These are phyloP conservation scores for Torulaspora delbrueckii DNA, from an alignment of 805 yeast genomes.

Conservation along the genomic window DNA sequence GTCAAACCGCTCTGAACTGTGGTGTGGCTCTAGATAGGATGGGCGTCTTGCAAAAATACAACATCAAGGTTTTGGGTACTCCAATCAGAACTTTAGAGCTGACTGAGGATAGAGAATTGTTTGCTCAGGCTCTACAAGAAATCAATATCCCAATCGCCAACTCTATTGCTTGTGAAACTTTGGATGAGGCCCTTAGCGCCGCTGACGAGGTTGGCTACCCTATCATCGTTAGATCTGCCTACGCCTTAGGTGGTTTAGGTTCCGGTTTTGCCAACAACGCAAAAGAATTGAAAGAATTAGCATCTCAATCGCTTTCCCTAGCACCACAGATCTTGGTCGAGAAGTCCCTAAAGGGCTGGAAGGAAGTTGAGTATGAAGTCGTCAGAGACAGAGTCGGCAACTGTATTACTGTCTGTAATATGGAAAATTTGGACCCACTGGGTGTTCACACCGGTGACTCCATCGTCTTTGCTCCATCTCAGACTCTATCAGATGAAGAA, in stretches of 20 bases:
- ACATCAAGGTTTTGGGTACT: slow-evolving; percentile 93
- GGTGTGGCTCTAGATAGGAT: slow-evolving; percentile 92
- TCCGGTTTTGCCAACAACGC: slow-evolving; percentile 91
- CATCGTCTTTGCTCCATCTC: slow-evolving; percentile 97
- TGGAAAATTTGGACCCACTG: slow-evolving; percentile 98
- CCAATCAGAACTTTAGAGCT: slow-evolving; percentile 95
- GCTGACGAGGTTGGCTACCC: slow-evolving; percentile 89
- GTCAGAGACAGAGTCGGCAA: slow-evolving; percentile 94
- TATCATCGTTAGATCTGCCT: slow-evolving; percentile 94
- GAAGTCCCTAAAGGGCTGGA: slow-evolving; percentile 97
- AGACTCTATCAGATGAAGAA: slow-evolving; percentile 93
- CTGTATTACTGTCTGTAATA: slow-evolving; percentile 97
- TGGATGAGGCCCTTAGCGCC: slow-evolving; percentile 90
- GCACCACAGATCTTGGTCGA: slow-evolving; percentile 96
- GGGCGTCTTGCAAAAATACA: slow-evolving; percentile 88
- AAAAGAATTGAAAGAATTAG: slow-evolving; percentile 76
- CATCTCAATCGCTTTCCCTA: slow-evolving; percentile 81
- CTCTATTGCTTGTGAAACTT: slow-evolving; percentile 89
- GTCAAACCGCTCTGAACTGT: slow-evolving; percentile 95
- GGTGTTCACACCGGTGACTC: slow-evolving; percentile 99
- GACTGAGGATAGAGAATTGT: slow-evolving; percentile 95
- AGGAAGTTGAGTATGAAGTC: slow-evolving; percentile 97
- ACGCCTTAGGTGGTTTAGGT: slow-evolving; percentile 95
- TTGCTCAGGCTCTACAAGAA: slow-evolving; percentile 91
- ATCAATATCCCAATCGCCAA: slow-evolving; percentile 95